Evolutionary conservation across 345 rosid species (phyloP).

Genomic region (Noccaea caerulescens): DNA sequence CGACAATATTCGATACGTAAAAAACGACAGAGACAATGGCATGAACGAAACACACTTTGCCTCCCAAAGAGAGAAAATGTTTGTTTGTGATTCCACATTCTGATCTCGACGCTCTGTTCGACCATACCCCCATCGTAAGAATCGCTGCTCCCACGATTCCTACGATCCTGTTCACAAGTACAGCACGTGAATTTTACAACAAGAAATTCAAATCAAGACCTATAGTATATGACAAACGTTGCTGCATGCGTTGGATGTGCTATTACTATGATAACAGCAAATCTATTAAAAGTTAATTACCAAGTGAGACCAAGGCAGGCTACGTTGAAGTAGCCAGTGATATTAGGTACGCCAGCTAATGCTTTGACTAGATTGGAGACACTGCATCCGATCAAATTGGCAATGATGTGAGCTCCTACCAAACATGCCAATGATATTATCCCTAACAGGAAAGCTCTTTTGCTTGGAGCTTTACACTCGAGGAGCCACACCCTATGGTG

Average conservation of each 20-base stretch:
- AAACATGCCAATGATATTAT: constrained; percentile 27
- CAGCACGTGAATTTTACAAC: background rate
- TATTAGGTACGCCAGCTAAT: constrained; percentile 3
- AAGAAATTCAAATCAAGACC: background rate
- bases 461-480: constrained; percentile 42
- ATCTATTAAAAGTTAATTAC: constrained; percentile 9
- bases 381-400: constrained; percentile 26
- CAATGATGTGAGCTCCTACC: constrained; percentile 21
- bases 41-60: constrained; percentile 34
- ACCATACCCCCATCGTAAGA: constrained; percentile 32
- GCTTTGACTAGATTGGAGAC: background rate
- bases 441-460: constrained; percentile 30
- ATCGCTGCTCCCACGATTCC: background rate
- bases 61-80: background rate
- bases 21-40: constrained; percentile 18
- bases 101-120: constrained; percentile 36
- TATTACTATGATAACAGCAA: background rate
- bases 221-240: constrained; percentile 3
- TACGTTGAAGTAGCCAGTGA: constrained; percentile 3
- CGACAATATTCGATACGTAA: constrained; percentile 12
- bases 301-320: constrained; percentile 17
- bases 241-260: background rate
- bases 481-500: constrained; percentile 13
- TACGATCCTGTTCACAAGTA: constrained; percentile 18
- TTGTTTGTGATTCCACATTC: constrained; percentile 28